Conservation (phyloP, 1,284 basidiomycete genomes). For the Agaricales sp. region DNA sequence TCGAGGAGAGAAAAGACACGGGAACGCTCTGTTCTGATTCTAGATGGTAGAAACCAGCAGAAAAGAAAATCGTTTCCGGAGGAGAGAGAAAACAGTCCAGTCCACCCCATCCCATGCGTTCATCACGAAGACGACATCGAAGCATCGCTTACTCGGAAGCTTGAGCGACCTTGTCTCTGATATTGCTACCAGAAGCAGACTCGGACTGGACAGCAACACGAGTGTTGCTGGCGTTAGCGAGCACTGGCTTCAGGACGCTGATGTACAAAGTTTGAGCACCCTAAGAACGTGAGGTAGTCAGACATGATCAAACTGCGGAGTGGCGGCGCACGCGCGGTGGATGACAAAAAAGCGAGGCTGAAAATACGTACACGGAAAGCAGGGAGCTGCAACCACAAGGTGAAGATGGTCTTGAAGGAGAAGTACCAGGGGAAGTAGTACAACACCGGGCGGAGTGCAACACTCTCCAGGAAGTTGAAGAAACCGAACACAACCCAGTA, state of each 20-base stretch:
- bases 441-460: constrained; percentile 63
- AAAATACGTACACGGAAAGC: constrained; percentile 59
- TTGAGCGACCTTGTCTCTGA: constrained; percentile 1
- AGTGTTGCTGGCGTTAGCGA: constrained; percentile 32
- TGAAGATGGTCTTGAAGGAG: constrained; percentile 81
- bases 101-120: background rate
- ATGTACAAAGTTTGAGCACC: constrained; percentile 68
- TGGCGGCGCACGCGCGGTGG: constrained; percentile 9
- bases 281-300: constrained; percentile 23
- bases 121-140: background rate
- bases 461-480: constrained; percentile 78
- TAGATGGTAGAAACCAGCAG: background rate
- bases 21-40: background rate
- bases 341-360: constrained; percentile 4
- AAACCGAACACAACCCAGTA: constrained; percentile 84
- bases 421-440: constrained; percentile 88
- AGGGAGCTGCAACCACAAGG: constrained; percentile 81
- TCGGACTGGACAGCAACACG: background rate
- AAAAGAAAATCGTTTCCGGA: background rate
- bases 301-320: constrained; percentile 4
- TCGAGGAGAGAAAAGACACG: background rate
- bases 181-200: background rate
- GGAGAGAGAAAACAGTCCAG: background rate
- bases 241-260: constrained; percentile 58
- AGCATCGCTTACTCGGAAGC: background rate